phyloP scores from a whole-genome alignment of 352 stramenopile species.

The Phytophthora citricola region DNA sequence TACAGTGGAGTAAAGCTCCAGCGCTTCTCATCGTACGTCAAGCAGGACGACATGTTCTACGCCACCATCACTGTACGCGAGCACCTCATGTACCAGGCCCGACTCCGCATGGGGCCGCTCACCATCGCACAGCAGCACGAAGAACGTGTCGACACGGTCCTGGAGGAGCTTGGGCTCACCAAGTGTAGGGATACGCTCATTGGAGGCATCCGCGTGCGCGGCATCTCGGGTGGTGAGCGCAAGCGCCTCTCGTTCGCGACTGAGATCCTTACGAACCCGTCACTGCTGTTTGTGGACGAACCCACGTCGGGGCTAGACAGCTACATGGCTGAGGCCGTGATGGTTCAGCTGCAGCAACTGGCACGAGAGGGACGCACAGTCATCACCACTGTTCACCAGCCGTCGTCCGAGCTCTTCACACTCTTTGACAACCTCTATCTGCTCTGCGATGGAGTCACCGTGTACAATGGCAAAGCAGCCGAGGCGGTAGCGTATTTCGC shows the following conservation, averaged over 20 bases:
- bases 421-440: background rate
- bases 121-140: background rate
- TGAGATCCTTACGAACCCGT: background rate
- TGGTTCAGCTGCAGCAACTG: background rate
- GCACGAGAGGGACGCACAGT: background rate
- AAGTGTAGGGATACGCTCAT: background rate
- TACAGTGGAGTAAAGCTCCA: background rate
- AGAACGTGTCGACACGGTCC: background rate
- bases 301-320: background rate
- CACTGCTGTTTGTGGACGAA: background rate
- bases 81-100: background rate
- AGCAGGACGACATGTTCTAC: background rate
- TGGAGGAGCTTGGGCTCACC: background rate
- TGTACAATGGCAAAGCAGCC: background rate
- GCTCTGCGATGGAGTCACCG: background rate
- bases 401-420: background rate
- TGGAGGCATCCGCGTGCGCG: background rate
- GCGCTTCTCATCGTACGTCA: background rate
- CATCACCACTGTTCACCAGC: background rate
- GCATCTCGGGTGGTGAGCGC: background rate
- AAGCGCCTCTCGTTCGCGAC: background rate
- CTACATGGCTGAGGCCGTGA: background rate
- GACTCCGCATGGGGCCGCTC: background rate
- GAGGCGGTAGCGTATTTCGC: background rate
- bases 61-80: background rate